Percentiles rank a stretch among this genome's conserved stretches.
These are phyloP conservation scores for Hirsutella minnesotensis DNA, from an alignment of 2,329 filamentous ascomycete species.

Conservation along the genomic window DNA sequence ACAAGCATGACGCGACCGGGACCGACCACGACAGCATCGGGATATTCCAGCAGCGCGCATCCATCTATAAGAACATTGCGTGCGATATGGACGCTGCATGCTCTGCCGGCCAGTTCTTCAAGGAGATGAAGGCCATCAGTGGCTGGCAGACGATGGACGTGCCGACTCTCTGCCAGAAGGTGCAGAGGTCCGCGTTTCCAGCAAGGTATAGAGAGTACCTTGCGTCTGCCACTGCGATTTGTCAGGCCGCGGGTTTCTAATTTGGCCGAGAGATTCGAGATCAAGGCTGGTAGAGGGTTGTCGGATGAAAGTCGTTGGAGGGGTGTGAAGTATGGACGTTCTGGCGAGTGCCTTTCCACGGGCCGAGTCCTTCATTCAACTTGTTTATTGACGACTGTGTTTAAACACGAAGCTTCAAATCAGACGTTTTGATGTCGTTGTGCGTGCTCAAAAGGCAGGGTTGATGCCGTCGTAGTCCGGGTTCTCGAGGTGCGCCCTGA, in stretches of 20 bases:
- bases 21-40: constrained; percentile 12
- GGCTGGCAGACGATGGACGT: constrained; percentile 11
- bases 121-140: constrained; percentile 8
- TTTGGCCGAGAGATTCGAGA: too few relatives aligned
- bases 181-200: constrained; percentile 11
- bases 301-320: too few relatives aligned
- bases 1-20: constrained; percentile 9
- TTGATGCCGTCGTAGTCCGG: constrained; percentile 14
- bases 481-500: constrained; percentile 17
- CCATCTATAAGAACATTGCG: constrained; percentile 9
- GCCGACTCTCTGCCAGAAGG: constrained; percentile 11
- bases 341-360: too few relatives aligned
- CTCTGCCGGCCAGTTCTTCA: constrained; percentile 10
- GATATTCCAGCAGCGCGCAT: constrained; percentile 13
- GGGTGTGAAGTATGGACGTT: too few relatives aligned
- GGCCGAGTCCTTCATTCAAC: too few relatives aligned
- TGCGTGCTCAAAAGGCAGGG: constrained; percentile 16
- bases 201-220: constrained; percentile 9
- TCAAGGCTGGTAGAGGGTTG: too few relatives aligned
- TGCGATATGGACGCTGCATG: constrained; percentile 11
- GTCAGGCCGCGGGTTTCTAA: constrained; percentile 9
- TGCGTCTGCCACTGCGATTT: constrained; percentile 7
- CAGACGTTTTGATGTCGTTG: too few relatives aligned
- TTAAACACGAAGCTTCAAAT: too few relatives aligned
- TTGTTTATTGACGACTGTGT: too few relatives aligned